A percentile compares a stretch with the other conserved stretches of the same genome.
phyloP scores from a whole-genome alignment of 2,329 filamentous ascomycete species.

The Arthrobotrys sinensis region DNA sequence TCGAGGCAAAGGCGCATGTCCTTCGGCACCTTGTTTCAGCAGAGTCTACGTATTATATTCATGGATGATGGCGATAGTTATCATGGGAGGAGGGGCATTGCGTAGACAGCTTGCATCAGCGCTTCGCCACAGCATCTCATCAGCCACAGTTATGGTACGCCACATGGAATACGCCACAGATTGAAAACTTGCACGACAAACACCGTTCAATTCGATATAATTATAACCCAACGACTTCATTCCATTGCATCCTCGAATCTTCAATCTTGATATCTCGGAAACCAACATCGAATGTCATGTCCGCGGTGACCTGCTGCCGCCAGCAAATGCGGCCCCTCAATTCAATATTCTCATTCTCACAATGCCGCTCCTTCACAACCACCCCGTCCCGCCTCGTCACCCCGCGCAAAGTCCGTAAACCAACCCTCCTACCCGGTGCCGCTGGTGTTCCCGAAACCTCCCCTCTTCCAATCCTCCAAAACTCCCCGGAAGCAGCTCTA shows the following conservation, averaged over 20 bases:
- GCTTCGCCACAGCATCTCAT: constrained; percentile 11
- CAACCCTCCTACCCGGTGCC: constrained; percentile 73
- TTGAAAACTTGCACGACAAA: constrained; percentile 41
- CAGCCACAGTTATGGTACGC: background rate
- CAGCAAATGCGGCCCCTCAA: constrained; percentile 43
- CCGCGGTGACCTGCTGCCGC: constrained; percentile 58
- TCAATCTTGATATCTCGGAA: background rate
- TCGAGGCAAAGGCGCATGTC: background rate
- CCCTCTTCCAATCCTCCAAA: constrained; percentile 70
- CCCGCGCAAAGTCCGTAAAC: constrained; percentile 63
- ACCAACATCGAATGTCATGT: constrained; percentile 52
- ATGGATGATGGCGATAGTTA: background rate
- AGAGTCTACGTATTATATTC: background rate
- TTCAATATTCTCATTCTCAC: background rate
- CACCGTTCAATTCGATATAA: background rate
- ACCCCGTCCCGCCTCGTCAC: constrained; percentile 62
- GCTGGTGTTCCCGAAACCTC: constrained; percentile 71
- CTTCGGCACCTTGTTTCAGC: background rate
- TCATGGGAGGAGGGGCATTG: constrained; percentile 19
- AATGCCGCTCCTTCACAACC: constrained; percentile 63
- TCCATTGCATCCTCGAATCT: background rate
- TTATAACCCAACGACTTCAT: background rate
- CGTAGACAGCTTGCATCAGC: constrained; percentile 43
- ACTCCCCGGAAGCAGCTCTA: constrained; percentile 74
- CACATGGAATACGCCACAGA: background rate